These are phyloP conservation scores for Pulveroboletus sp. DNA, from an alignment of 768 basidiomycete genomes.

Conservation along the genomic window DNA sequence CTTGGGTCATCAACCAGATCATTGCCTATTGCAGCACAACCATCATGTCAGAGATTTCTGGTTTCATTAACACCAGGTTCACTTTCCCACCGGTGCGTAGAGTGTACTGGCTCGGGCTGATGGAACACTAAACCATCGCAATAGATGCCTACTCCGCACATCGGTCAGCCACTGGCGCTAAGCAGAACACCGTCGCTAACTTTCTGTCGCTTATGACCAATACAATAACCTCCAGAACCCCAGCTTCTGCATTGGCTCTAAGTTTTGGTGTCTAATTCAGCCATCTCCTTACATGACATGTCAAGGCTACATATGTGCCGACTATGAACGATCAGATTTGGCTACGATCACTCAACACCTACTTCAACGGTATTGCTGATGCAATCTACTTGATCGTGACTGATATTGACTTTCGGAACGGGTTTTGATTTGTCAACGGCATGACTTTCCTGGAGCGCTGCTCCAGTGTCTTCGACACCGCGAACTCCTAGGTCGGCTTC, in stretches of 20 bases:
- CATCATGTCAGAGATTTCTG: constrained; percentile 44
- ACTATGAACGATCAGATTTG: too few species aligned
- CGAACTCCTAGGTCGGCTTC: constrained; percentile 39
- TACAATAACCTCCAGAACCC: constrained; percentile 50
- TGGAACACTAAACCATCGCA: background rate
- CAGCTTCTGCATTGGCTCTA: constrained; percentile 48
- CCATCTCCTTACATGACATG: background rate
- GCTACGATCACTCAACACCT: constrained; percentile 20
- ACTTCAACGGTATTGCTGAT: constrained; percentile 41
- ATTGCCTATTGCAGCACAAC: constrained; percentile 46
- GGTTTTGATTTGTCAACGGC: constrained; percentile 59
- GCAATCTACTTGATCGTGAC: constrained; percentile 37
- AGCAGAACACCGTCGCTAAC: constrained; percentile 33
- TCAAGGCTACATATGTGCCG: too few species aligned
- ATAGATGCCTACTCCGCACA: constrained; percentile 41
- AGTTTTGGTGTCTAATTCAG: constrained; percentile 14
- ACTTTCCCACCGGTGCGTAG: constrained; percentile 41
- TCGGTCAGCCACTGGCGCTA: constrained; percentile 41
- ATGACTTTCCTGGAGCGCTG: constrained; percentile 54
- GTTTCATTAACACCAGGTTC: constrained; percentile 60
- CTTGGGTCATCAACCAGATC: constrained; percentile 61
- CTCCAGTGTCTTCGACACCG: constrained; percentile 58
- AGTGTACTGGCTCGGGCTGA: background rate
- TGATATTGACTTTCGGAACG: constrained; percentile 39
- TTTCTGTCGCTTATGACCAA: constrained; percentile 52